phyloP scores from a whole-genome alignment of 2,329 filamentous ascomycete genomes.

The Metarhizium sp. region DNA sequence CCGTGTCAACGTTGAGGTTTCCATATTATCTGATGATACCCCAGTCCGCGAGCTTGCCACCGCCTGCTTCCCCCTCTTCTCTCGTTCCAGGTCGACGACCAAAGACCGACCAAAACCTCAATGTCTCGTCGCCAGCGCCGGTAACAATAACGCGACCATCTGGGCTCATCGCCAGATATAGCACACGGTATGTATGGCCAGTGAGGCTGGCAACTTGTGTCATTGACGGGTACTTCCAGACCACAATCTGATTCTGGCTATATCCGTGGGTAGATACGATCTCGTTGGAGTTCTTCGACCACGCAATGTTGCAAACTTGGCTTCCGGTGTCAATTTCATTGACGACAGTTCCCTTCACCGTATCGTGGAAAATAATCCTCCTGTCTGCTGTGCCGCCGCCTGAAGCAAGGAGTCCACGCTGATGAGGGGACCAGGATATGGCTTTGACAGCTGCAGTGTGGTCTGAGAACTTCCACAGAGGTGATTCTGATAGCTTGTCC shows the following conservation, averaged over 20 bases:
- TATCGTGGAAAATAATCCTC: conserved; percentile 98
- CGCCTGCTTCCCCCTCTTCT: conserved; percentile 54
- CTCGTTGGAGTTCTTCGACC: conserved; percentile 96
- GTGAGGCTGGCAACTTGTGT: conserved; percentile 91
- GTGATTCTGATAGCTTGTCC: conserved; percentile 91
- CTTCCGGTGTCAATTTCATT: conserved; percentile 94
- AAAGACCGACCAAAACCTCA: conserved; percentile 96
- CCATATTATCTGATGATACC: conserved; percentile 60
- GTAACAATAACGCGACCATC: conserved; percentile 92
- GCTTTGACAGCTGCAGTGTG: conserved; percentile 96
- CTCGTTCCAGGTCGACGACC: conserved; percentile 66
- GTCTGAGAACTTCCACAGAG: conserved; percentile 87
- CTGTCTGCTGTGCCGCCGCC: conserved; percentile 93
- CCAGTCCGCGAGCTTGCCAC: conserved; percentile 64
- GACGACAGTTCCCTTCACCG: conserved; percentile 66
- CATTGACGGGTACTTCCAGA: conserved; percentile 99
- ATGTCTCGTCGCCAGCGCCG: conserved; percentile 89
- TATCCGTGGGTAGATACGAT: conserved; percentile 96
- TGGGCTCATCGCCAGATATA: conserved; percentile 95
- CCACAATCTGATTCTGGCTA: conserved; percentile 95
- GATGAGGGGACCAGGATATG: conserved; percentile 95
- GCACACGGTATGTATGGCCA: conserved; percentile 90
- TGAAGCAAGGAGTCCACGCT: conserved; percentile 86
- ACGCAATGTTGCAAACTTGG: conserved; percentile 97
- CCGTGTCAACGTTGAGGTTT: background rate